A percentile compares a stretch with the other conserved stretches of the same genome.
phyloP scores from a whole-genome alignment of 768 basidiomycete species.

The Nidularia sp. region DNA sequence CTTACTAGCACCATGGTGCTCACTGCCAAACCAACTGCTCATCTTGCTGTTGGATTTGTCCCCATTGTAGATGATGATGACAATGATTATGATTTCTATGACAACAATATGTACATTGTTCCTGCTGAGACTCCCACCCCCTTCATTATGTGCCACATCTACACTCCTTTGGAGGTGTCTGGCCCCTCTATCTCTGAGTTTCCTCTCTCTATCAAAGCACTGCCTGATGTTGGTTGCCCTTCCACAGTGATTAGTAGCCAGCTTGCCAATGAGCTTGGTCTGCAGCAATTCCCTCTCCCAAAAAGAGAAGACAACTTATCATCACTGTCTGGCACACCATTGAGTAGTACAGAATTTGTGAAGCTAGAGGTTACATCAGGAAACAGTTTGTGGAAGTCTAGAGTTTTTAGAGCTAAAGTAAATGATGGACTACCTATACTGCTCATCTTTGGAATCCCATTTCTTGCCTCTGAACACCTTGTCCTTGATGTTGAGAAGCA shows the following conservation, averaged over 20 bases:
- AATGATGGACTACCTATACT: constrained; percentile 7
- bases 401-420: constrained; percentile 7
- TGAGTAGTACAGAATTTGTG: constrained; percentile 1
- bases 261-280: constrained; percentile 7
- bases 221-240: constrained; percentile 15
- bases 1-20: constrained; percentile 3
- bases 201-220: constrained; percentile 2
- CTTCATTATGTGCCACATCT: constrained; percentile 1
- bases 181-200: constrained; percentile 3
- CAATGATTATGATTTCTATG: neutral
- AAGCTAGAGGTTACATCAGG: constrained; percentile 3
- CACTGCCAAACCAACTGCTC: neutral
- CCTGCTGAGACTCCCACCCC: neutral
- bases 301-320: neutral
- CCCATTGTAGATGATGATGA: neutral
- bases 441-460: constrained; percentile 11
- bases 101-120: neutral
- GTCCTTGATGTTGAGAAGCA: constrained; percentile 4
- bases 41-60: neutral
- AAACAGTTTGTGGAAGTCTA: constrained; percentile 7
- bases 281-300: neutral
- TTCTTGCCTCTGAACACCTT: constrained; percentile 7
- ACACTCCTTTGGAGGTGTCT: neutral
- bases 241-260: constrained; percentile 14
- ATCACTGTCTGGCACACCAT: neutral